Base-by-base conservation (phyloP, 768 basidiomycete genomes). In the Cystofilobasidium macerans region DNA sequence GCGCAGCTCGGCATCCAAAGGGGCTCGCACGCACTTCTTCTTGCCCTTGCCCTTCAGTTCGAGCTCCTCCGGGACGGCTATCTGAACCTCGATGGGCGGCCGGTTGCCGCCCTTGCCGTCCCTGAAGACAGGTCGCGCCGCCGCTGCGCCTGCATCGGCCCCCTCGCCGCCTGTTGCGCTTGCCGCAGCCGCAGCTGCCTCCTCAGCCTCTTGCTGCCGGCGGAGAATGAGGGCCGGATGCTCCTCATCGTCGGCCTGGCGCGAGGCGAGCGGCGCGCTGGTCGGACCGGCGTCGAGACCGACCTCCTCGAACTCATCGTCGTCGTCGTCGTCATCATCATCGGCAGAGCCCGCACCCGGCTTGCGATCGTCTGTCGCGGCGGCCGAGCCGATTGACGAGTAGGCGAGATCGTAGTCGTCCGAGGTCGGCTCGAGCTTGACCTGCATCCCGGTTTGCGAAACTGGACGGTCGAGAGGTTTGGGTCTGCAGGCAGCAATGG, bases 101-200 rank as follows among this genome's bases (percentile, higher is more conserved):
- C 30, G 16, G 28, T 61, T 54, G 12, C 65, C 65, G 18, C 65
- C 65, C 33, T 66, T 66, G n/a, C 65, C 65, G 33, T 66, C 65
- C 51, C 61, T 66, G 51, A 33, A 66, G 2, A 66, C 35, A 32
- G 40, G 35, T 3, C 32, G 33, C 22, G 32, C 56, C 28, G 14
- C 16, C 26, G 53, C 53, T 28, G 53, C 53, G 14, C 22, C 14
- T 16, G 53, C 24, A 9, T 42, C 33, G 18, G 3, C 35, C 13
- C 16, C 48, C 22, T 2, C n/a, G 24, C n/a, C 42, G 42, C 26
- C 30, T 16, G 16, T 14, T 11, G 7, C 45, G n/a, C 40, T 48
- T 20, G 11, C 2, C 13, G 38, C 56, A 32, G 38, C 30, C 11
- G 63, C 63, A 3, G 42, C 57, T 35, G 38, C 56, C 0, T 47